Evolutionary conservation across 805 yeast genomes (phyloP), one percentile per base, ranked within the genome.

Genomic region (Wickerhamiella domercqiae): DNA sequence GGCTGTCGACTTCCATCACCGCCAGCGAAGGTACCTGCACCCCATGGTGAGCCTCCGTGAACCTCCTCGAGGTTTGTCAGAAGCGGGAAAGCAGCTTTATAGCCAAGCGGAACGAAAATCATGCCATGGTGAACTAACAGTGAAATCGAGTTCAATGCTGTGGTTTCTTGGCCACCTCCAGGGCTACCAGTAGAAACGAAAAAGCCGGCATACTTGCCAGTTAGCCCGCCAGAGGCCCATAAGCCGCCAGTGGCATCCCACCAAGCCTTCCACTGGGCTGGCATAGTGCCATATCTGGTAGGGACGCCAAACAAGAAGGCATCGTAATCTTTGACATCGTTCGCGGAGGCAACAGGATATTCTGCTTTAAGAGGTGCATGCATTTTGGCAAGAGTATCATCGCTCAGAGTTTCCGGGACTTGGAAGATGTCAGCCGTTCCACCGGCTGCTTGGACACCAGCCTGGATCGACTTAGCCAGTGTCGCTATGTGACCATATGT

Each of bases 31-130:
- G 80, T 62, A 48, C 93, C 93, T 24, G 93, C 78, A 56, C 93
- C 94, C 83, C 84, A 82, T 33, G 93, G 71, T 17, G 84, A 70
- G 39, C 79, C 80, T 46, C 93, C 93, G 54, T 78, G 93, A 35
- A 72, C 66, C 61, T 78, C 83, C 3, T 66, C 70, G 32, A 75
- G 51, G 58, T 65, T 66, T 31, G 78, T 59, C 45, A 75, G 51
- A 47, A 67, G 66, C 7, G 68, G 66, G 57, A 75, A 75, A 3
- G 68, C 62, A 43, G 63, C 56, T 44, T 65, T 68, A 62, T 74
- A 81, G 43, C 93, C 93, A 48, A 80, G 64, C 43, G 93, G 93
- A 34, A 81, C 71, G 56, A 57, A 80, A 40, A 75, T 67, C 59
- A 80, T 64, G 49, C 93, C 93, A 48, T 80, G 90, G 56, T 81